A percentile compares a stretch with the other conserved stretches of the same genome.
phyloP scores from a whole-genome alignment of 2,329 filamentous ascomycete genomes.

The Aspergillus fijiensis region DNA sequence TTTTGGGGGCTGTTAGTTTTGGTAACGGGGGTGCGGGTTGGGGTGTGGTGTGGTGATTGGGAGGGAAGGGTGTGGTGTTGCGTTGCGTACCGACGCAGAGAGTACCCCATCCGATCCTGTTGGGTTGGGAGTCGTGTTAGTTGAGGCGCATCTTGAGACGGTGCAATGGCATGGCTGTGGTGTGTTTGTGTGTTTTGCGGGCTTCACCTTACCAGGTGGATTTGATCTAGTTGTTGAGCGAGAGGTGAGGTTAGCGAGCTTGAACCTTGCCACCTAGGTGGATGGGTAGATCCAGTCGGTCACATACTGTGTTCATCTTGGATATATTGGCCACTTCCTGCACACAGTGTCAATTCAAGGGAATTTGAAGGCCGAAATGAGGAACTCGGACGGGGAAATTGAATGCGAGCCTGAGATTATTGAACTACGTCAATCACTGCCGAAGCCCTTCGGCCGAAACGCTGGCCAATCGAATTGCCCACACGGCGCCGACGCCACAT shows the following conservation, averaged over 20 bases:
- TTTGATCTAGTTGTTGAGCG: conserved; percentile 47
- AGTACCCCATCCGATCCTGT: conserved; percentile 86
- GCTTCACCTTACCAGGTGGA: conserved; percentile 55
- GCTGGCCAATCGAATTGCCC: neutral
- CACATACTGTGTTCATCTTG: conserved; percentile 55
- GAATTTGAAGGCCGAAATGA: conserved; percentile 5
- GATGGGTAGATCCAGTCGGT: neutral
- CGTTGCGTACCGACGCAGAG: conserved; percentile 71
- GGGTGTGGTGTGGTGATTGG: no score
- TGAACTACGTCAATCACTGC: conserved; percentile 22
- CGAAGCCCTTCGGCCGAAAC: neutral
- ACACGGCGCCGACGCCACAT: neutral
- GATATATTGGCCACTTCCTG: neutral
- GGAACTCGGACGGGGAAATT: neutral
- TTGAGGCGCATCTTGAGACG: neutral
- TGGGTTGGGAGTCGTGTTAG: neutral
- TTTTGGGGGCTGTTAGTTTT: conserved; percentile 33
- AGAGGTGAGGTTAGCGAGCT: conserved; percentile 13
- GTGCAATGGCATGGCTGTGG: neutral
- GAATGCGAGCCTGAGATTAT: neutral
- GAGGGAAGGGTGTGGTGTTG: no score
- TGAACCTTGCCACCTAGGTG: neutral
- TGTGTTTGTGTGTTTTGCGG: conserved; percentile 4
- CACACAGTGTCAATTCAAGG: conserved; percentile 3
- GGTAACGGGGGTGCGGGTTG: no score